phyloP scores from a whole-genome alignment of 805 yeast genomes.

The Cyberlindnera xylosilytica region DNA sequence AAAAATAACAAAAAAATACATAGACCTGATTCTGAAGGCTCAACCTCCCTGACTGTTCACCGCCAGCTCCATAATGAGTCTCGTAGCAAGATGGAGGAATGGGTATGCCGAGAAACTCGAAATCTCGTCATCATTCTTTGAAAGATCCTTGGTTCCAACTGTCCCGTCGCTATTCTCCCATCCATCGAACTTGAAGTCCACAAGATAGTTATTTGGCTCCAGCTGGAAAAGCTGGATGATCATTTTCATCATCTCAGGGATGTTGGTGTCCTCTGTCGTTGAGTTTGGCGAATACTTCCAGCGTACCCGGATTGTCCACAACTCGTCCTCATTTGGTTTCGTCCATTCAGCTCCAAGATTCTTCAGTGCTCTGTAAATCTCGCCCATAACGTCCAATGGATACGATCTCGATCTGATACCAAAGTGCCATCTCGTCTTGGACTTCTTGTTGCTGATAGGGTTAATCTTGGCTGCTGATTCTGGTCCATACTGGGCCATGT shows the following conservation, averaged over 20 bases:
- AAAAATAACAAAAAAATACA: too few species aligned
- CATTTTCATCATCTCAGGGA: slow-evolving; percentile 90
- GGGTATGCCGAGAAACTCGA: slow-evolving; percentile 95
- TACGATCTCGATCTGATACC: slow-evolving; percentile 95
- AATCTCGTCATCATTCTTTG: slow-evolving; percentile 60
- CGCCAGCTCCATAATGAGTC: slow-evolving; percentile 93
- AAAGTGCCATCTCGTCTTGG: slow-evolving; percentile 97
- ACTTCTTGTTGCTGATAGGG: slow-evolving; percentile 71
- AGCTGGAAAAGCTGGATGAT: slow-evolving; percentile 93
- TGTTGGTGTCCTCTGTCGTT: slow-evolving; percentile 24
- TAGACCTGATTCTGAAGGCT: too few species aligned
- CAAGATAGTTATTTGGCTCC: slow-evolving; percentile 93
- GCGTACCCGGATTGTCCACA: slow-evolving; percentile 94
- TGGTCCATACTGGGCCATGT: slow-evolving; percentile 65
- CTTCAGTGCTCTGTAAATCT: slow-evolving; percentile 89
- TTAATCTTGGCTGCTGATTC: slow-evolving; percentile 44
- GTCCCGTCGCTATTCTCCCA: slow-evolving; percentile 64
- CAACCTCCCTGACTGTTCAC: slow-evolving; percentile 72
- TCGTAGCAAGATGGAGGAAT: slow-evolving; percentile 86
- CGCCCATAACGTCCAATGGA: slow-evolving; percentile 98
- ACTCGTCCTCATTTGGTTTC: slow-evolving; percentile 87
- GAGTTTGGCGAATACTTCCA: slow-evolving; percentile 70
- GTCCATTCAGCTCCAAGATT: slow-evolving; percentile 98
- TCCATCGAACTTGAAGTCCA: slow-evolving; percentile 94
- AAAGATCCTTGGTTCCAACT: slow-evolving; percentile 28